Evolutionary conservation across 1,284 basidiomycete genomes (phyloP).

Genomic region (Austroboletus novae-zelandiae): DNA sequence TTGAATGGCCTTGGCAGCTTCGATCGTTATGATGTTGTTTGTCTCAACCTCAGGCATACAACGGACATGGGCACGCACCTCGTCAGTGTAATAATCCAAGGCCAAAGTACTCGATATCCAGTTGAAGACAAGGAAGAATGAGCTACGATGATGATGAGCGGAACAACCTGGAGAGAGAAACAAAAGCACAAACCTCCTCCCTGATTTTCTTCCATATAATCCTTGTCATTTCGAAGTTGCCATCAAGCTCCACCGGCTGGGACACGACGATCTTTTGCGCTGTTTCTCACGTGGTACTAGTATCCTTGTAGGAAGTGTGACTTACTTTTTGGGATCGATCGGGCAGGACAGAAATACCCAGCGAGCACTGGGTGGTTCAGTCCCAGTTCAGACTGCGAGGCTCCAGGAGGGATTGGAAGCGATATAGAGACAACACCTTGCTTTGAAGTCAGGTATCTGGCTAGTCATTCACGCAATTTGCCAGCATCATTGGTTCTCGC

Average conservation of each 20-base stretch:
- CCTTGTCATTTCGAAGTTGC: conserved; percentile 96
- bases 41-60: conserved; percentile 47
- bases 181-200: conserved; percentile 67
- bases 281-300: too few relatives aligned
- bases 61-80: conserved; percentile 44
- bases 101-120: conserved; percentile 99
- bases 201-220: conserved; percentile 99
- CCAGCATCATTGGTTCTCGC: too few relatives aligned
- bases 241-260: conserved; percentile 96
- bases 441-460: too few relatives aligned
- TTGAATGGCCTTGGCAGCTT: conserved; percentile 89
- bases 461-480: too few relatives aligned
- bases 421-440: too few relatives aligned
- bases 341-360: too few relatives aligned
- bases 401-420: too few relatives aligned
- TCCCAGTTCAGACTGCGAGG: too few relatives aligned
- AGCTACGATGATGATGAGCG: conserved; percentile 49
- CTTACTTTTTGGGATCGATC: too few relatives aligned
- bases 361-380: too few relatives aligned
- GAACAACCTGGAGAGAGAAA: neutral
- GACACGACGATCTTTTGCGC: conserved; percentile 73
- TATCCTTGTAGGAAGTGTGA: too few relatives aligned
- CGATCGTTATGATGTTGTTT: conserved; percentile 90
- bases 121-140: conserved; percentile 91
- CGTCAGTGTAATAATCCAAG: conserved; percentile 88